Conservation (phyloP, 2,329 filamentous ascomycete genomes). For the Macroventuria anomochaeta region DNA sequence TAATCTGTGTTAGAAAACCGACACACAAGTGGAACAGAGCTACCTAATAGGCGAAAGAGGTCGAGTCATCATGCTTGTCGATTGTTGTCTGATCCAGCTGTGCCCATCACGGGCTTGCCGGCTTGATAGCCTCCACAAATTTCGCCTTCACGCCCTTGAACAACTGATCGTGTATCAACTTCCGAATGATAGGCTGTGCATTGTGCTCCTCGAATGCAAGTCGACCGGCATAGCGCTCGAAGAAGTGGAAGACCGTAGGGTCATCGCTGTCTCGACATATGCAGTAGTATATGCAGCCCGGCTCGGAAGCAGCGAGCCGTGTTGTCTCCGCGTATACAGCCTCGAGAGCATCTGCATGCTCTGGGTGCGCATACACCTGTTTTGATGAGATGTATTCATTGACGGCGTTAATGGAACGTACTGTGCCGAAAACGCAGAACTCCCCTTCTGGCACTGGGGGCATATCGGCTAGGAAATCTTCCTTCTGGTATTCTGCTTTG, state of each 20-base stretch:
- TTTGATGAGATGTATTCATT: neutral
- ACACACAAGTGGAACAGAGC: too few species aligned
- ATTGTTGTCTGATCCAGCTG: neutral
- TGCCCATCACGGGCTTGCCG: neutral
- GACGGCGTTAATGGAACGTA: neutral
- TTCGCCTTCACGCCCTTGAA: slow-evolving; percentile 12
- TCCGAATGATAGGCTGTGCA: slow-evolving; percentile 7
- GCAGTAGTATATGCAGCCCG: slow-evolving; percentile 14
- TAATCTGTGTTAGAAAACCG: too few species aligned
- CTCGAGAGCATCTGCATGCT: slow-evolving; percentile 14
- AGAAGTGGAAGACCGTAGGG: slow-evolving; percentile 9
- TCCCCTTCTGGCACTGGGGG: slow-evolving; percentile 12
- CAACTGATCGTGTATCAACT: slow-evolving; percentile 2
- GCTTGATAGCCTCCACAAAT: slow-evolving; percentile 14
- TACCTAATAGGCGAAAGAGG: too few species aligned
- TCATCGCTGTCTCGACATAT: slow-evolving; percentile 12
- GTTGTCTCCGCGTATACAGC: slow-evolving; percentile 13
- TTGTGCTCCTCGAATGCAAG: slow-evolving; percentile 11
- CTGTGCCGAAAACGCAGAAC: slow-evolving; percentile 16
- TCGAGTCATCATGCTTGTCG: too few species aligned
- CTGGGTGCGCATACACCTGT: slow-evolving; percentile 10
- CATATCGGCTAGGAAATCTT: neutral
- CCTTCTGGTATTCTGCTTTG: slow-evolving; percentile 11
- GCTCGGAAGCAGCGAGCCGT: slow-evolving; percentile 9
- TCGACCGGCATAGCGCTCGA: slow-evolving; percentile 12